Evolutionary conservation across 306 rosid genomes (phyloP), one percentile per base, ranked within the genome.

Genomic region (Cucurbita pepo): DNA sequence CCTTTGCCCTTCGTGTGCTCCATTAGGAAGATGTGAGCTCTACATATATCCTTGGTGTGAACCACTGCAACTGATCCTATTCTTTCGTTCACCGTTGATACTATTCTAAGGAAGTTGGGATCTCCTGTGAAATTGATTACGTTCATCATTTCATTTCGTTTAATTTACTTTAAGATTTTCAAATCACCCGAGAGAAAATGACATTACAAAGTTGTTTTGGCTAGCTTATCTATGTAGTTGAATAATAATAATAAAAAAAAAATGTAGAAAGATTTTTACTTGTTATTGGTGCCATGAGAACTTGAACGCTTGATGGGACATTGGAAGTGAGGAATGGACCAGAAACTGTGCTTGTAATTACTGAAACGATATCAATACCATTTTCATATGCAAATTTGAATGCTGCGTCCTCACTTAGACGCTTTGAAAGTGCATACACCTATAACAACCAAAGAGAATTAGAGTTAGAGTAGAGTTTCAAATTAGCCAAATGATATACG

Each of bases 1-100:
- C 96, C 97, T 80, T 87, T 75, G 36, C 94, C 91, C 55, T 81
- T 78, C 13, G 79, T 48, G 61, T 93, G 80, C 74, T 88, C 85
- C 97, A 93, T 90, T 30, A 93, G 78, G 73, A 90, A 87, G n/a
- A 90, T 59, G 77, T 93, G 97, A 51, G 94, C 96, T 45, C 73
- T 77, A 82, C 98, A 88, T 75, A 88, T 81, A 79, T 90, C 98
- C 71, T 88, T 93, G 25, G 84, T 83, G 77, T 93, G 98, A 58
- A 83, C 88, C 21, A 88, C 53, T 56, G 87, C 82, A 59, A 93
- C 70, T 36, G 98, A 93, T 13, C 96, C 92, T 84, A 93, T 87
- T 79, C 96, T 73, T 73, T 88, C 85, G 77, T 90, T 88, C 75
- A 93, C 97, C 47, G 87, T 81, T 1, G 84, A 81, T 70, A 93